Conservation (phyloP, 805 yeast genomes). For the Pichia sporocuriosa region DNA sequence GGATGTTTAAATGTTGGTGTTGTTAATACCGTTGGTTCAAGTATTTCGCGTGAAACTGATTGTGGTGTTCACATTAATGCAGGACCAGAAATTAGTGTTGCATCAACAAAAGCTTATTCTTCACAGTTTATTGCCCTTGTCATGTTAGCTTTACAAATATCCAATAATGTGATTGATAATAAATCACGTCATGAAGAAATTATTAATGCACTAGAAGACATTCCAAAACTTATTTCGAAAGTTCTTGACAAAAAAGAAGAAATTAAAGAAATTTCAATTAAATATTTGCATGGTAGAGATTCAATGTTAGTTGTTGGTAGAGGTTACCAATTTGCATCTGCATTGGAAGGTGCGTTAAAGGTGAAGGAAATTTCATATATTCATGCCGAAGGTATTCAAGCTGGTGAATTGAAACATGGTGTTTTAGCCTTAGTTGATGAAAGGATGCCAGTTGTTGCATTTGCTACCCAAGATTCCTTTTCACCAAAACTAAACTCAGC, state of each 20-base stretch:
- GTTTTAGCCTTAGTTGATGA: slow-evolving; percentile 95
- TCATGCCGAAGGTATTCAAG: slow-evolving; percentile 98
- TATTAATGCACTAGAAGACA: slow-evolving; percentile 73
- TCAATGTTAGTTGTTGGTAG: slow-evolving; percentile 89
- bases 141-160: slow-evolving; percentile 91
- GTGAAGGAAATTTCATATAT: slow-evolving; percentile 97
- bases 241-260: slow-evolving; percentile 67
- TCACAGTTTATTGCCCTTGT: slow-evolving; percentile 96
- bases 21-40: slow-evolving; percentile 95
- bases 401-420: slow-evolving; percentile 99
- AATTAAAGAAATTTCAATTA: slow-evolving; percentile 70
- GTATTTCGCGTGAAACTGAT: slow-evolving; percentile 93
- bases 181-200: slow-evolving; percentile 73
- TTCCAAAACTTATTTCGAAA: slow-evolving; percentile 78
- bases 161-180: slow-evolving; percentile 83
- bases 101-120: slow-evolving; percentile 97
- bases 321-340: slow-evolving; percentile 96
- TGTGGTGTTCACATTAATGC: slow-evolving; percentile 99
- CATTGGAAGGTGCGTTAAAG: slow-evolving; percentile 96
- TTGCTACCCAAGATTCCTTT: slow-evolving; percentile 93
- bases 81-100: slow-evolving; percentile 99
- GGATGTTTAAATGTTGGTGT: slow-evolving; percentile 98
- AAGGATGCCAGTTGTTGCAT: slow-evolving; percentile 85
- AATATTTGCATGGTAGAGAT: slow-evolving; percentile 69
- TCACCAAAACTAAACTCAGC: slow-evolving; percentile 96